Evolutionary conservation across 2,329 filamentous ascomycete genomes (phyloP).

Genomic region (Bipolaris cookei): DNA sequence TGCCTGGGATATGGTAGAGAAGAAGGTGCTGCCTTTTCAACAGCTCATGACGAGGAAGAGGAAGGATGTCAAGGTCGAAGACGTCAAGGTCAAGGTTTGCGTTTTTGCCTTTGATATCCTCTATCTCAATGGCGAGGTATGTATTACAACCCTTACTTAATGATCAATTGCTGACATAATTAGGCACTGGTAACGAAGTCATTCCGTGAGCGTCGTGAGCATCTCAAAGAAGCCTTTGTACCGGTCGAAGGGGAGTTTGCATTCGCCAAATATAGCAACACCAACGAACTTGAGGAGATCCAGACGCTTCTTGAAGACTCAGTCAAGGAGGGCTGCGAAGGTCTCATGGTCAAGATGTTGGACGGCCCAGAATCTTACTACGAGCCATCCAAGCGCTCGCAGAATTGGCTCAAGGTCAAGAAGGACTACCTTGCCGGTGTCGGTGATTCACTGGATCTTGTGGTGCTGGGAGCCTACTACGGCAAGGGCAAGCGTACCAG

Average conservation of each 20-base stretch:
- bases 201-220: conserved; percentile 79
- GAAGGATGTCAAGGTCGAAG: conserved; percentile 94
- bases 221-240: conserved; percentile 74
- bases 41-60: conserved; percentile 97
- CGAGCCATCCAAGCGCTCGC: conserved; percentile 92
- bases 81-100: conserved; percentile 95
- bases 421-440: conserved; percentile 96
- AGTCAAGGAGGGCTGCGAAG: conserved; percentile 94
- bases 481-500: conserved; percentile 95
- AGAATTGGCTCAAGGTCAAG: conserved; percentile 99
- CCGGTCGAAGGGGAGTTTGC: conserved; percentile 88
- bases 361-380: conserved; percentile 92
- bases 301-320: conserved; percentile 91
- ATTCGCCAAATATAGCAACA: conserved; percentile 86
- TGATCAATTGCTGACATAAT: conserved; percentile 26
- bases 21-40: conserved; percentile 96
- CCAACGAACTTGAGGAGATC: conserved; percentile 90
- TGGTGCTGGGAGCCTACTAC: conserved; percentile 92
- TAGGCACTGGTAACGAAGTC: conserved; percentile 81
- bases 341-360: conserved; percentile 99
- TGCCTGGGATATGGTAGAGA: conserved; percentile 92
- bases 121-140: conserved; percentile 84
- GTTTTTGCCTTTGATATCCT: conserved; percentile 96
- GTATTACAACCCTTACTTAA: conserved; percentile 9
- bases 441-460: conserved; percentile 93